phyloP scores from a whole-genome alignment of 2,329 filamentous ascomycete genomes.

The Davidsoniella australis region DNA sequence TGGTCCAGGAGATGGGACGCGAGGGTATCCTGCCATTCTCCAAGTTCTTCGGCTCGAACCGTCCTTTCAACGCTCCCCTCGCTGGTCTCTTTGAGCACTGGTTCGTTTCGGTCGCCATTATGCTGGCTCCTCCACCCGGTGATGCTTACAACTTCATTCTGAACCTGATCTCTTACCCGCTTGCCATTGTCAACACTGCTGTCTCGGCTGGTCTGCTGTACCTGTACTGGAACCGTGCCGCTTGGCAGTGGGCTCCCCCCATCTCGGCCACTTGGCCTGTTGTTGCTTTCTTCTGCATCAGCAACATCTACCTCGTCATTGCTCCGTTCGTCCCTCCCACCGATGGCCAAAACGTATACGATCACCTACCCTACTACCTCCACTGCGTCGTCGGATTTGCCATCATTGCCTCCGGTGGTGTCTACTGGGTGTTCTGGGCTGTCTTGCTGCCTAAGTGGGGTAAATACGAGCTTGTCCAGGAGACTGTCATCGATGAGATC shows the following conservation, averaged over 20 bases:
- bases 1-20: constrained; percentile 48
- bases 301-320: constrained; percentile 43
- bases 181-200: constrained; percentile 39
- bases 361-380: constrained; percentile 37
- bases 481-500: constrained; percentile 34
- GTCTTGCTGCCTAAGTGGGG: constrained; percentile 33
- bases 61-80: constrained; percentile 44
- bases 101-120: constrained; percentile 45
- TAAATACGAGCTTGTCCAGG: constrained; percentile 37
- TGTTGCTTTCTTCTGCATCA: constrained; percentile 39
- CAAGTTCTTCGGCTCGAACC: constrained; percentile 44
- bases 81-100: constrained; percentile 47
- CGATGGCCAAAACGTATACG: constrained; percentile 34
- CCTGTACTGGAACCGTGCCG: constrained; percentile 31
- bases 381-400: constrained; percentile 40
- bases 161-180: constrained; percentile 47
- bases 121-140: constrained; percentile 48
- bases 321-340: constrained; percentile 40
- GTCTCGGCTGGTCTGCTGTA: constrained; percentile 35
- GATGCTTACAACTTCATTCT: constrained; percentile 49
- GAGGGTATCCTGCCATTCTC: constrained; percentile 51
- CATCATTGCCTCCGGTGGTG: constrained; percentile 32
- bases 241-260: constrained; percentile 35
- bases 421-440: constrained; percentile 42
- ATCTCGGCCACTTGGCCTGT: constrained; percentile 37